Conservation (phyloP, 106 monocot genomes). For the Dendrobium nobile region DNA sequence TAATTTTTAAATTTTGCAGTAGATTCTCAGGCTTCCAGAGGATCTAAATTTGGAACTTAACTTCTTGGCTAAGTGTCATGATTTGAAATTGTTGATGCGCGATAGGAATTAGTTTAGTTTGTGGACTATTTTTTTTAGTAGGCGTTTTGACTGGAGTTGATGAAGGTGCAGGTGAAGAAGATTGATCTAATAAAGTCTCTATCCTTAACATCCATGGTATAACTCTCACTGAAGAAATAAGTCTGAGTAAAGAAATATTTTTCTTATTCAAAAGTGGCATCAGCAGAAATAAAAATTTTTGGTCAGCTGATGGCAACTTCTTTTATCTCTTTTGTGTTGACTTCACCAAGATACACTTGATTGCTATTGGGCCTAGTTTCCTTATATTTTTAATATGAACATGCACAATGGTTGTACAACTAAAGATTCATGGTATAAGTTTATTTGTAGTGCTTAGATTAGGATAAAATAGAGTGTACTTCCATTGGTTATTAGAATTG, state of each 20-base stretch:
- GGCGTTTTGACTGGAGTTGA: background rate
- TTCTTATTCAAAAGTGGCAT: constrained; percentile 2
- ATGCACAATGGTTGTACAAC: background rate
- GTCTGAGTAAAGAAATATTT: background rate
- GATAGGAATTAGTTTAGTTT: background rate
- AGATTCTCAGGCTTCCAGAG: background rate
- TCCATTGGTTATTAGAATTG: background rate
- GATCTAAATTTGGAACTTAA: background rate
- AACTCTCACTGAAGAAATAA: background rate
- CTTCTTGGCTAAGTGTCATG: background rate
- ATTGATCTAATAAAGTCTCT: background rate
- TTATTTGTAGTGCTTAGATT: background rate
- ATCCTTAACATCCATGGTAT: background rate
- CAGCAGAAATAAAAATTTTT: too few species aligned
- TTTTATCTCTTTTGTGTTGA: constrained; percentile 8
- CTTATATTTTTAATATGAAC: background rate
- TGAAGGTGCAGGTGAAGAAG: background rate
- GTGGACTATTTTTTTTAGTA: background rate
- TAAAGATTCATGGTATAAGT: background rate
- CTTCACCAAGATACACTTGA: background rate
- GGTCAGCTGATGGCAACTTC: background rate
- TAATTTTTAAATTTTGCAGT: background rate
- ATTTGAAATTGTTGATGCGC: background rate
- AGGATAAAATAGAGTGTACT: background rate
- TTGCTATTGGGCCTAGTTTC: background rate